Conservation (phyloP, 441 rosid genomes). For the Omphalea diandra region DNA sequence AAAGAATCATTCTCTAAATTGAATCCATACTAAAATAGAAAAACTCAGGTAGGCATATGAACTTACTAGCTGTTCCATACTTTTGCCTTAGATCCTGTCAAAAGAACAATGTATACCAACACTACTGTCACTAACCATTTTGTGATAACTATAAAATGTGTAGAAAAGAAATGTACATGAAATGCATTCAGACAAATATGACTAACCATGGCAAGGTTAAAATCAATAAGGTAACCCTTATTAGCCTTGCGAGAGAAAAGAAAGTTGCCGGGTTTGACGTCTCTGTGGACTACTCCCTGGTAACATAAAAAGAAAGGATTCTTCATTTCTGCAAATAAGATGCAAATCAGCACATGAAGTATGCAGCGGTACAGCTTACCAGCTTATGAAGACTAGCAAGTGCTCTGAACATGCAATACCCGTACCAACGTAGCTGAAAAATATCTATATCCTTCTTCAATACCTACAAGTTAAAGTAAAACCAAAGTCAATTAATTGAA, state of each 20-base stretch:
- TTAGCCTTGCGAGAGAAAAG: conserved; percentile 75
- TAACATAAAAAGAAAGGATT: conserved; percentile 15
- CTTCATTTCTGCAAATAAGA: conserved; percentile 10
- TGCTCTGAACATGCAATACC: conserved; percentile 87
- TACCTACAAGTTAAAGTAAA: conserved; percentile 38
- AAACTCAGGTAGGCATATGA: conserved; percentile 11
- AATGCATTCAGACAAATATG: conserved; percentile 11
- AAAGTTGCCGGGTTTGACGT: conserved; percentile 98
- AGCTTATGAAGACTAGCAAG: conserved; percentile 85
- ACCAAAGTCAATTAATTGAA: conserved; percentile 19
- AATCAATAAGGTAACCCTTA: conserved; percentile 90
- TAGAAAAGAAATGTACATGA: conserved; percentile 3
- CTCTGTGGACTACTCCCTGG: conserved; percentile 93
- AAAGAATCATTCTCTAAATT: background rate
- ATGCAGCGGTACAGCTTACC: conserved; percentile 35
- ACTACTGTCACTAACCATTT: conserved; percentile 7
- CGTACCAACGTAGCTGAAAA: conserved; percentile 75
- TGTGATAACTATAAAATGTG: conserved; percentile 4
- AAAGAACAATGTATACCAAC: conserved; percentile 26
- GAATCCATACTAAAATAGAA: conserved; percentile 4
- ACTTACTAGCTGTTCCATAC: conserved; percentile 56
- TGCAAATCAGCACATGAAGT: conserved; percentile 16
- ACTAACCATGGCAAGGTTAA: conserved; percentile 95
- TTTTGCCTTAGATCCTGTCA: conserved; percentile 85
- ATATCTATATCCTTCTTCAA: conserved; percentile 74